Evolutionary conservation across 2,329 filamentous ascomycete species (phyloP), one percentile per base, ranked within the genome.

Genomic region (Colletotrichum sublineola): DNA sequence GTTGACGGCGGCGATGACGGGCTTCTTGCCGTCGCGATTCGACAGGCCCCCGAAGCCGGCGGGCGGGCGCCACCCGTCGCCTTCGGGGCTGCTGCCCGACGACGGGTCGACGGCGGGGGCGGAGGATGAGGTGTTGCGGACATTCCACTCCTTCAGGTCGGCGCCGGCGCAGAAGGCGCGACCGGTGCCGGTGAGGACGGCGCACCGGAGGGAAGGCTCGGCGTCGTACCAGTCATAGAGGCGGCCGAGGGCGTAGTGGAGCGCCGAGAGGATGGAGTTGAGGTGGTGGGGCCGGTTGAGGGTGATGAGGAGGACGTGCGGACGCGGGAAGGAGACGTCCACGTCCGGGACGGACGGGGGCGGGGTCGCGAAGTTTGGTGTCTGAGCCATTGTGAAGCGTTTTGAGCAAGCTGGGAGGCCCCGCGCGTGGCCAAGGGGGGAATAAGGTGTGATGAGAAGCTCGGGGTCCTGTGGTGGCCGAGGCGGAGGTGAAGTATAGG

Each of bases 1-100:
- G 77, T 95, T 94, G 29, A 95, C 91, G 1, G 93, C 93, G 1
- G 91, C 92, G 38, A 96, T 87, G 67, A 96, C 86, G 7, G 93
- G 93, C 78, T 96, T 96, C 81, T 89, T 90, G 60, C 92, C 92
- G 6, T 82, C 80, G 36, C 93, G 86, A 74, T 93, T 90, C 66
- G 88, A 90, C 42, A 95, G 81, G 0, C 71, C 78, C 33, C 73
- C 58, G 48, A 67, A 66, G 20, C 70, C 67, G 75, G 57, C 69
- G 69, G 29, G 61, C 18, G 33, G 69, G 57, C 36, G 70, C 70
- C 40, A 55, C 53, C 73, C 63, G 36, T 63, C 48, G 77, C 63
- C 24, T 24, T 1, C 57, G 42, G 46, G 33, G 20, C 61, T 57
- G 40, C 15, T 15, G n/a, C 64, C 62, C 5, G 66, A 63, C 5